Conservation (phyloP, 2,329 filamentous ascomycete genomes). For the Diatrype stigma region DNA sequence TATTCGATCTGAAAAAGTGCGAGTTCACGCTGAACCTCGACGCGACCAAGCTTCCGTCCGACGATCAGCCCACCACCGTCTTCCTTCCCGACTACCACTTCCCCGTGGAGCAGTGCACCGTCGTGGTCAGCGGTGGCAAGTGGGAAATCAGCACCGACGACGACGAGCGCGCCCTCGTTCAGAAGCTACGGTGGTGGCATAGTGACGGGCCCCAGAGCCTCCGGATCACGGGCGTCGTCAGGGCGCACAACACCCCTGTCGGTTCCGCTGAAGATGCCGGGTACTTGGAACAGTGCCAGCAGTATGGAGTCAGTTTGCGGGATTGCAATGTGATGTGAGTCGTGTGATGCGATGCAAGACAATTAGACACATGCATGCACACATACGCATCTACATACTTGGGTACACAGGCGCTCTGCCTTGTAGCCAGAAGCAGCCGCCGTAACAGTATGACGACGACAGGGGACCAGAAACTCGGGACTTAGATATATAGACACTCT, state of each 20-base stretch:
- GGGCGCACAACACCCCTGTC: slow-evolving; percentile 53
- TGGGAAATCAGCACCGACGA: slow-evolving; percentile 81
- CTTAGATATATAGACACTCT: too few species aligned
- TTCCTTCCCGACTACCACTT: slow-evolving; percentile 93
- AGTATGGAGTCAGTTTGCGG: slow-evolving; percentile 40
- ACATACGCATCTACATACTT: too few species aligned
- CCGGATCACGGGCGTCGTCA: slow-evolving; percentile 68
- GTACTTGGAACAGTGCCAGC: slow-evolving; percentile 68
- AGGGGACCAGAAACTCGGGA: too few species aligned
- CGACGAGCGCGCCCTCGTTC: slow-evolving; percentile 63
- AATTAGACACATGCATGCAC: too few species aligned
- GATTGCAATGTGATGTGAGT: slow-evolving; percentile 55
- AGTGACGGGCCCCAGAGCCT: slow-evolving; percentile 77
- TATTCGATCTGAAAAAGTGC: slow-evolving; percentile 78
- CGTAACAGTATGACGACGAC: too few species aligned
- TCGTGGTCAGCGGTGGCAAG: slow-evolving; percentile 79
- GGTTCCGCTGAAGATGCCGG: slow-evolving; percentile 68
- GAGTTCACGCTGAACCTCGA: slow-evolving; percentile 69
- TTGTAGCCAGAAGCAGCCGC: too few species aligned
- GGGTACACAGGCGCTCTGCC: too few species aligned
- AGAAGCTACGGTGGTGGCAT: slow-evolving; percentile 91
- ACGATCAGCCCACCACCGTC: slow-evolving; percentile 71
- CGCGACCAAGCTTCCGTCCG: slow-evolving; percentile 52
- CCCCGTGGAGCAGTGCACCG: slow-evolving; percentile 64
- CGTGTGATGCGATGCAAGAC: too few species aligned